Percentiles rank a stretch among this genome's conserved stretches.
Conservation (phyloP, 441 rosid species). For the Gossypium armourianum region DNA sequence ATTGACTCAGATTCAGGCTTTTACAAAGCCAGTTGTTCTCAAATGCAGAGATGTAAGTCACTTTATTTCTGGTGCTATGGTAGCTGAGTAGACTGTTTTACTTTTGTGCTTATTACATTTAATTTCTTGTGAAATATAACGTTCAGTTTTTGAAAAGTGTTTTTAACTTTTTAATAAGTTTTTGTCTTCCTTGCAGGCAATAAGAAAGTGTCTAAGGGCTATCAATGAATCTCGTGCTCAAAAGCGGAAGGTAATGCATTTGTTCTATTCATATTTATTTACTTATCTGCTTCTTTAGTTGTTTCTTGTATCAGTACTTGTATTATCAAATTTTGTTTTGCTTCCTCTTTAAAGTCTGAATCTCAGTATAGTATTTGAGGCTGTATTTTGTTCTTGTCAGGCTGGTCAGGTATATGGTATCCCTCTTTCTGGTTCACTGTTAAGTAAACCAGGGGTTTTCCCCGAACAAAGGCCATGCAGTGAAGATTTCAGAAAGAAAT, state of each 20-base stretch:
- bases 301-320: not conserved
- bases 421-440: conserved; percentile 69
- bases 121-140: not conserved
- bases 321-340: not conserved
- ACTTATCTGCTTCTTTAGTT: not conserved
- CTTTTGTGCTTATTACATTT: not conserved
- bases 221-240: conserved; percentile 91
- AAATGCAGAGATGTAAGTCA: conserved; percentile 81
- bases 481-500: conserved; percentile 82
- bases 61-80: conserved; percentile 20
- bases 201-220: conserved; percentile 79
- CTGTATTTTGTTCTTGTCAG: conserved; percentile 28
- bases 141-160: not conserved
- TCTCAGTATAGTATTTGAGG: conserved; percentile 17
- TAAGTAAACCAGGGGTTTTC: conserved; percentile 64
- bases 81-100: not conserved
- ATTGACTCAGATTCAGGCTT: conserved; percentile 49
- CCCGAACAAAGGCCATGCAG: conserved; percentile 72
- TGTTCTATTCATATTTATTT: not conserved
- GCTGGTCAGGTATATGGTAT: conserved; percentile 97
- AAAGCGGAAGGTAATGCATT: conserved; percentile 73
- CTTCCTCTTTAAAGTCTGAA: conserved; percentile 3
- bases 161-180: conserved; percentile 5
- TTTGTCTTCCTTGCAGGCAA: conserved; percentile 40
- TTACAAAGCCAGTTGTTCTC: conserved; percentile 49